Evolutionary conservation across 345 rosid species (phyloP).

Genomic region (Eucalyptus caleyi): DNA sequence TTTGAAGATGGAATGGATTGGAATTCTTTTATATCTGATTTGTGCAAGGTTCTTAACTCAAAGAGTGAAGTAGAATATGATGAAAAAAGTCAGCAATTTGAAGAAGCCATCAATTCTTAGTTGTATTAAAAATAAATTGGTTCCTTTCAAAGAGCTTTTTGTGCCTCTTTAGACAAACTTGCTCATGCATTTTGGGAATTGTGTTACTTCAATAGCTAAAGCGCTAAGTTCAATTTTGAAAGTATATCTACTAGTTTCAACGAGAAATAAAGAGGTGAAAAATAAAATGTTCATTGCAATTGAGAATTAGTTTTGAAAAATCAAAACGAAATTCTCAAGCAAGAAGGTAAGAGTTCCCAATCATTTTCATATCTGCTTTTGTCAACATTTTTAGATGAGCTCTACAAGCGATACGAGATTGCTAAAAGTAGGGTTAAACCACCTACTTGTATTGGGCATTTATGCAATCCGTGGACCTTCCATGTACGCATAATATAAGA

Average conservation of each 20-base stretch:
- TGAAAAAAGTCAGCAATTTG: neutral
- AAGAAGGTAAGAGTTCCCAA: neutral
- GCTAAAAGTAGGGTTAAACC: neutral
- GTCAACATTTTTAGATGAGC: neutral
- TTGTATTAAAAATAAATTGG: neutral
- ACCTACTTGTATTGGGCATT: neutral
- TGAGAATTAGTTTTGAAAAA: neutral
- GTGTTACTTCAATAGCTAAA: neutral
- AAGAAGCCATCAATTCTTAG: neutral
- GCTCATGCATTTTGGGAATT: neutral
- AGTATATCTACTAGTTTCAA: neutral
- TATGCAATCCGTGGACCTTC: fast-evolving
- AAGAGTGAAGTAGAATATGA: neutral
- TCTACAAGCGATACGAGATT: fast-evolving
- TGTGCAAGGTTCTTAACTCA: neutral
- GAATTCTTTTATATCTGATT: neutral
- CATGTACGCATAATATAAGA: neutral
- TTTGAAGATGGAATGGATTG: neutral
- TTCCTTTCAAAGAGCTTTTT: neutral
- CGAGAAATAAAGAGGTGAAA: neutral
- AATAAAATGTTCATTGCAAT: neutral
- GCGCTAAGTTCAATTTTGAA: neutral
- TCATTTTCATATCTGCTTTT: neutral
- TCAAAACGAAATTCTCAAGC: neutral
- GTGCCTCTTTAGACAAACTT: neutral